Conservation (phyloP, 1,139 yeast genomes). For the Suhomyces kunorum region DNA sequence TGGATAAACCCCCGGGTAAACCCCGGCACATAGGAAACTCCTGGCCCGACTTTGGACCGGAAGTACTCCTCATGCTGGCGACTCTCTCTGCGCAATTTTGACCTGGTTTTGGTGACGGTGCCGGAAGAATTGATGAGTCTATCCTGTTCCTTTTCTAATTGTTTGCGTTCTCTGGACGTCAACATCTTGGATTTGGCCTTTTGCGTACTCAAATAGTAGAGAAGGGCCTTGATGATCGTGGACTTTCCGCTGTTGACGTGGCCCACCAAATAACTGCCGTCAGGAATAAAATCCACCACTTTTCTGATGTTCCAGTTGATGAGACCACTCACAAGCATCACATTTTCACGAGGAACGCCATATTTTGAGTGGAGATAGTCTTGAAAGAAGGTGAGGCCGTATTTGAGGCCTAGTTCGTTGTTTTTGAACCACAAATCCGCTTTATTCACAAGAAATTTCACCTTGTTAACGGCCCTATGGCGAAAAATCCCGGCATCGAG, state of each 20-base stretch:
- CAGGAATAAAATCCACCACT: slow-evolving; percentile 38
- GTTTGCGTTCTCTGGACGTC: slow-evolving; percentile 15
- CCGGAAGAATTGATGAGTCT: slow-evolving; percentile 14
- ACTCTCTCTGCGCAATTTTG: slow-evolving; percentile 14
- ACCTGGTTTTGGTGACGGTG: slow-evolving; percentile 10
- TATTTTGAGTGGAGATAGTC: slow-evolving; percentile 43
- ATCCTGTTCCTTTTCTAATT: slow-evolving; percentile 23
- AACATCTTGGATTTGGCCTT: slow-evolving; percentile 9
- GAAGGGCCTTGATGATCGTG: slow-evolving; percentile 54
- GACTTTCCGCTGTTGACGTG: slow-evolving; percentile 79
- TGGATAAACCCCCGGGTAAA: slow-evolving; percentile 52
- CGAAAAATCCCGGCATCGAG: slow-evolving; percentile 43
- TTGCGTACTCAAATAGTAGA: slow-evolving; percentile 26
- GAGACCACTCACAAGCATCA: slow-evolving; percentile 51
- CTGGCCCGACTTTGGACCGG: slow-evolving; percentile 40
- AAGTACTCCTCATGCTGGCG: slow-evolving; percentile 18
- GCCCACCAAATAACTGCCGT: slow-evolving; percentile 62
- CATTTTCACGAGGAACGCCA: slow-evolving; percentile 46
- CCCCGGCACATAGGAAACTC: slow-evolving; percentile 55
- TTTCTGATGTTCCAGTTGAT: slow-evolving; percentile 53
- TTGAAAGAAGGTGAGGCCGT: slow-evolving; percentile 47
- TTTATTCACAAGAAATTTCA: slow-evolving; percentile 59
- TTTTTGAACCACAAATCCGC: slow-evolving; percentile 52
- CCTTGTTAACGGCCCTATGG: slow-evolving; percentile 34
- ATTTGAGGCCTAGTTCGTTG: slow-evolving; percentile 32